Percentiles rank a stretch among this genome's conserved stretches.
Conservation (phyloP, 176 grass and related monocot species). For the Pharus latifolius region DNA sequence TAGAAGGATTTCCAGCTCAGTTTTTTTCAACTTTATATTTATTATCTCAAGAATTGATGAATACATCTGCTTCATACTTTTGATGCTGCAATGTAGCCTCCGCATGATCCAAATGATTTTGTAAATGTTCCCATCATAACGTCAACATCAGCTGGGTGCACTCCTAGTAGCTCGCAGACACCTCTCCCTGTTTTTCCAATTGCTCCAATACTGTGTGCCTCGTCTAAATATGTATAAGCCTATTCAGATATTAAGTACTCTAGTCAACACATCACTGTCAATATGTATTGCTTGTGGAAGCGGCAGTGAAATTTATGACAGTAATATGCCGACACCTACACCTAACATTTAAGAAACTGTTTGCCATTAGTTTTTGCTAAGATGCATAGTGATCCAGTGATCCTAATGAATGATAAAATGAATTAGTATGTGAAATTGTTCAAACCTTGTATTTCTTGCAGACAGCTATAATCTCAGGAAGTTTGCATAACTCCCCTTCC, state of each 20-base stretch:
- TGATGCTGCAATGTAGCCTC: constrained; percentile 91
- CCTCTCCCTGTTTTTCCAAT: constrained; percentile 78
- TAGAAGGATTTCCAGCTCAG: background rate
- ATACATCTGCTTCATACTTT: constrained; percentile 35
- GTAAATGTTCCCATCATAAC: constrained; percentile 99
- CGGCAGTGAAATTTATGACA: background rate
- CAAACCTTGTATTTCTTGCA: constrained; percentile 96
- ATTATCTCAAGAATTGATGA: constrained; percentile 1
- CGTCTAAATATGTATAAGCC: constrained; percentile 88
- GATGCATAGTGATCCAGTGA: background rate
- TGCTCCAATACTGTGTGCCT: constrained; percentile 96
- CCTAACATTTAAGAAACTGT: background rate
- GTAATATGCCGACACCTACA: background rate
- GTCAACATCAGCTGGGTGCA: constrained; percentile 80
- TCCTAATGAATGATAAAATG: constrained; percentile 2
- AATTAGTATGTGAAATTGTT: background rate
- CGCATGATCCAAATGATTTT: constrained; percentile 88
- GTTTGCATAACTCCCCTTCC: constrained; percentile 90
- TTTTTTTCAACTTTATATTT: constrained; percentile 7
- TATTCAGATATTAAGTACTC: constrained; percentile 25
- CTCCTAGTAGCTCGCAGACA: constrained; percentile 82
- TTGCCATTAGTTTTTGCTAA: constrained; percentile 6
- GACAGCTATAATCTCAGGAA: constrained; percentile 79
- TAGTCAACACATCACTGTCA: background rate
- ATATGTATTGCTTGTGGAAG: background rate